phyloP scores from a whole-genome alignment of 257 asterid genomes.

The Thymus mandschuricus region DNA sequence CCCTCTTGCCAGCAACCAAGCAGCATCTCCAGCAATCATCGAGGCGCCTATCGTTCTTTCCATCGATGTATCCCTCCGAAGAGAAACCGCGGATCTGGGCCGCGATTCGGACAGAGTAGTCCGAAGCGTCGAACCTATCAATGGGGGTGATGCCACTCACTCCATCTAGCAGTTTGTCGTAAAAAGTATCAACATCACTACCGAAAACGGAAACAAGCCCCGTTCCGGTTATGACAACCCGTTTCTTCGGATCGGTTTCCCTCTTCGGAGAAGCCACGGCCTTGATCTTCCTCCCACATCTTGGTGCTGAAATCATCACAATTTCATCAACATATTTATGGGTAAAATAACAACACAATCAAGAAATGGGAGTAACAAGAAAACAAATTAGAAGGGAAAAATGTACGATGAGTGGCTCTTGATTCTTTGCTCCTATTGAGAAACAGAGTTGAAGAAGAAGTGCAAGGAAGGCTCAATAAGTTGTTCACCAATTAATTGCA shows the following conservation, averaged over 20 bases:
- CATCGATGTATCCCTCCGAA: slow-evolving; percentile 56
- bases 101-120: slow-evolving; percentile 56
- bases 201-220: slow-evolving; percentile 63
- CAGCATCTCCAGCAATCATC: slow-evolving; percentile 58
- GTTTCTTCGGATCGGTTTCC: neutral
- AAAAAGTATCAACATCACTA: slow-evolving; percentile 53
- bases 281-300: slow-evolving; percentile 35
- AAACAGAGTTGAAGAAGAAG: too few species aligned
- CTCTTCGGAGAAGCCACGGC: too few species aligned
- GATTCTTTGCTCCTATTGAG: too few species aligned
- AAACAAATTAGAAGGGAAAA: too few species aligned
- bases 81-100: slow-evolving; percentile 61
- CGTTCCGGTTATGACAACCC: slow-evolving; percentile 62
- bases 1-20: slow-evolving; percentile 60
- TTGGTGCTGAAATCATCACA: too few species aligned
- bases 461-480: too few species aligned
- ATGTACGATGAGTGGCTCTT: too few species aligned
- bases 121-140: slow-evolving; percentile 57
- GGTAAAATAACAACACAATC: too few species aligned
- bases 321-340: too few species aligned
- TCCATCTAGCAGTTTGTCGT: slow-evolving; percentile 55
- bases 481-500: too few species aligned
- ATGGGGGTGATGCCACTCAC: slow-evolving; percentile 54
- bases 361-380: too few species aligned
- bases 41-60: slow-evolving; percentile 58